A percentile compares a stretch with the other conserved stretches of the same genome.
These are phyloP conservation scores for Naegleria fowleri DNA, from an alignment of 208 protist species.

Conservation along the genomic window DNA sequence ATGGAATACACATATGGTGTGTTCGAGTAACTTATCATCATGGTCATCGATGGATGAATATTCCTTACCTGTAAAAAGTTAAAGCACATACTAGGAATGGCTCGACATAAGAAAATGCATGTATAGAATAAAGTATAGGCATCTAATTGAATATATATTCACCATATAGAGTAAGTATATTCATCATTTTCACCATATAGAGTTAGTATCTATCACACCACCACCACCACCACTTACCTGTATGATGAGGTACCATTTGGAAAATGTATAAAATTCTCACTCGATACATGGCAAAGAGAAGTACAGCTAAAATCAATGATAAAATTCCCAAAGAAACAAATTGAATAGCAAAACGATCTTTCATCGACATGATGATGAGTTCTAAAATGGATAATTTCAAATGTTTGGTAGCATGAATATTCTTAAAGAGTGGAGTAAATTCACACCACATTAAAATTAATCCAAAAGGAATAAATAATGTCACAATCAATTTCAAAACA, in stretches of 20 bases:
- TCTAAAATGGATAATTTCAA: not conserved
- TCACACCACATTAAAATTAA: not conserved
- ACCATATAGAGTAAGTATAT: no score
- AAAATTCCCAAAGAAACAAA: not conserved
- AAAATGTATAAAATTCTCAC: not conserved
- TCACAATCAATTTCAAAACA: not conserved
- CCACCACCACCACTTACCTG: no score
- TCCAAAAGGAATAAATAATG: not conserved
- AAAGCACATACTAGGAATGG: not conserved
- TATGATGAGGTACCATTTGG: conserved; percentile 9
- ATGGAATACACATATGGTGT: no score
- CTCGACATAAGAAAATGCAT: not conserved
- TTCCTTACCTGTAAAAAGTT: not conserved
- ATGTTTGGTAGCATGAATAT: not conserved
- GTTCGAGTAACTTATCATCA: no score
- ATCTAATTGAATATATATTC: not conserved
- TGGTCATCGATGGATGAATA: no score
- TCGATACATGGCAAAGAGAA: not conserved
- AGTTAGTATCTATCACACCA: no score
- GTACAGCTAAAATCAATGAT: not conserved
- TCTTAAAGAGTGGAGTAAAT: conserved; percentile 10
- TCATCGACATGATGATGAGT: not conserved
- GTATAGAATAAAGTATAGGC: not conserved
- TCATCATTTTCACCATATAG: no score
- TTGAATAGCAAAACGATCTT: not conserved